Base-by-base conservation (phyloP, 768 basidiomycete genomes). In the Fistulinella prunicolor region DNA sequence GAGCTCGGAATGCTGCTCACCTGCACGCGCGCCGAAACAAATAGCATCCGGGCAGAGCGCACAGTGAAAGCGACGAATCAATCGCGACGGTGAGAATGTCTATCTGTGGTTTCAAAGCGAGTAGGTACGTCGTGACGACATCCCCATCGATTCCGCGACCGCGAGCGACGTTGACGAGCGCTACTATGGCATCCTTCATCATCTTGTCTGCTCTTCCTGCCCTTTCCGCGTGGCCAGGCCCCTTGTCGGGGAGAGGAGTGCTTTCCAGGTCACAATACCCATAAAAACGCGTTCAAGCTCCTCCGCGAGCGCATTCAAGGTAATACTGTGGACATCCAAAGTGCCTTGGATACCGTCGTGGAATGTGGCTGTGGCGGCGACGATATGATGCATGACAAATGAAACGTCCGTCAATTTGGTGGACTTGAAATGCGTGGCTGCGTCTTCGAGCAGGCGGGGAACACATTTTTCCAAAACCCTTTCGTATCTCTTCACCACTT, bases 231-330 rank as follows among this genome's bases (percentile, higher is more conserved):
- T 50, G 54, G 3, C 46, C 24, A 3, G 58, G 38, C 3, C 41
- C 47, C 20, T 48, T 46, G 20, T 43, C 23, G 0, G 43, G 39
- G 10, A 24, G 4, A 13, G 43, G 41, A 10, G 36, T 44, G 3
- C 38, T 47, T 35, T 46, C 14, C 17, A 60, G 13, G 6, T 56
- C 34, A 3, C 38, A 3, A 48, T 49, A 4, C 0, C 10, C 51
- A 26, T 46, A 13, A 57, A 60, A 2, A 48, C n/a, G 1, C 7
- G 9, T n/a, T 56, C 54, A 4, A 57, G 58, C 9, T 59, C 58
- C 10, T 23, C 2, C 0, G 50, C 41, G 26, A 59, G 20, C 1
- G 20, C 5, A 17, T 53, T 50, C 3, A 56, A 28, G 0, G 57
- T 42, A 9, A 56, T 23, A 4, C 46, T 0, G 3, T 28, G 54